Percentiles rank a stretch among this genome's conserved stretches.
Conservation (phyloP, 1,284 basidiomycete species). For the Grifola frondosa region DNA sequence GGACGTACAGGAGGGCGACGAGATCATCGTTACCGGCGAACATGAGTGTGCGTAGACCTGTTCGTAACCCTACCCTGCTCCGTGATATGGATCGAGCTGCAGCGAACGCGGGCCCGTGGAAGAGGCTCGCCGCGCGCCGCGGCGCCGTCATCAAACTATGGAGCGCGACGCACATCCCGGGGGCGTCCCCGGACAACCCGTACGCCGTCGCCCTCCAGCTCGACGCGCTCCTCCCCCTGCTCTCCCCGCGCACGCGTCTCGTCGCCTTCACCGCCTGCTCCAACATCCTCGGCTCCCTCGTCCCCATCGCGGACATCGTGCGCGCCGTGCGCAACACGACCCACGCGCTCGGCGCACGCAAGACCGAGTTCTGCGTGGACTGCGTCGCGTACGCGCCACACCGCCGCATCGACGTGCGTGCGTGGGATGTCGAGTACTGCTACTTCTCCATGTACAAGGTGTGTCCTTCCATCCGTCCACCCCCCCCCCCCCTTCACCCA, state of each 20-base stretch:
- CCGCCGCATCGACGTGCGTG: constrained; percentile 63
- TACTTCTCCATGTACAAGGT: constrained; percentile 81
- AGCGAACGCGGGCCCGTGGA: constrained; percentile 83
- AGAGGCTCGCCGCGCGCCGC: constrained; percentile 62
- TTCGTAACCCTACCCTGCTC: background rate
- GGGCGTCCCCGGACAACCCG: constrained; percentile 55
- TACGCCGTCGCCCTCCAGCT: constrained; percentile 62
- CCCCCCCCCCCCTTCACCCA: background rate
- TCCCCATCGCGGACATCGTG: constrained; percentile 59
- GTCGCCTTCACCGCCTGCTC: constrained; percentile 77
- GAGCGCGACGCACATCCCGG: constrained; percentile 43
- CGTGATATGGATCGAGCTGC: background rate
- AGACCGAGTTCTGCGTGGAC: constrained; percentile 68
- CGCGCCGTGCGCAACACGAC: constrained; percentile 52
- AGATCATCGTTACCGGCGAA: constrained; percentile 74
- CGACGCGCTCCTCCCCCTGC: constrained; percentile 59
- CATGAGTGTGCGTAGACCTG: constrained; percentile 61
- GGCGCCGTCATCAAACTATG: constrained; percentile 60
- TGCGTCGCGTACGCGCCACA: constrained; percentile 83
- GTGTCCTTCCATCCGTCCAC: constrained; percentile 1
- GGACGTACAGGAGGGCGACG: constrained; percentile 56
- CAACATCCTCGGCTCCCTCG: constrained; percentile 71
- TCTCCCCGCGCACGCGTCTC: constrained; percentile 65
- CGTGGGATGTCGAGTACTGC: constrained; percentile 75
- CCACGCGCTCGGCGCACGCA: constrained; percentile 51